These are phyloP conservation scores for Aureobasidium sp. DNA, from an alignment of 2,329 filamentous ascomycete genomes.

Conservation along the genomic window DNA sequence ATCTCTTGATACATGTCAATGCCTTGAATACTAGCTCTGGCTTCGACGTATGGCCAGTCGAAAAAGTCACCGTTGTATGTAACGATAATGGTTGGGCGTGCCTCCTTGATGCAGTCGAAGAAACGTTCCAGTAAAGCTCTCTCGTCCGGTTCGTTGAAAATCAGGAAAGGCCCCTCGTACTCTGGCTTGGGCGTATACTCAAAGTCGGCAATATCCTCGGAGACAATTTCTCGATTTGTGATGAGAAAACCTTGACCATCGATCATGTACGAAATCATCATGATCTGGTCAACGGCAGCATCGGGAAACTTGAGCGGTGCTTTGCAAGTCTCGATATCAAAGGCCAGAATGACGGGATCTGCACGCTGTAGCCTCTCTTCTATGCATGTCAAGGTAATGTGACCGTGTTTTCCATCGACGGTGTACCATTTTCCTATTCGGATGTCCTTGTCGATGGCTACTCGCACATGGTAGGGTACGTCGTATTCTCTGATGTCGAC, in stretches of 20 bases:
- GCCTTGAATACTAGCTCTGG: conserved; percentile 83
- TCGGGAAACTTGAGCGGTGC: conserved; percentile 95
- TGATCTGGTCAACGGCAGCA: conserved; percentile 87
- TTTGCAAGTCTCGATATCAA: conserved; percentile 97
- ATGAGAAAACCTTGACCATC: conserved; percentile 97
- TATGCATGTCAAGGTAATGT: conserved; percentile 74
- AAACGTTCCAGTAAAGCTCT: conserved; percentile 83
- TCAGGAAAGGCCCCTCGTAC: conserved; percentile 90
- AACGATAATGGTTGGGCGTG: conserved; percentile 89
- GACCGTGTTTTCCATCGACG: conserved; percentile 87
- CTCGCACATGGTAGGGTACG: conserved; percentile 97
- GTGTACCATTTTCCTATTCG: conserved; percentile 96
- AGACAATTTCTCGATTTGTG: conserved; percentile 95
- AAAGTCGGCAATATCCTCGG: conserved; percentile 94
- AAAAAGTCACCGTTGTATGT: conserved; percentile 99
- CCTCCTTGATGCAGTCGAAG: conserved; percentile 92
- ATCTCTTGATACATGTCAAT: conserved; percentile 99
- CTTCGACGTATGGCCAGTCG: conserved; percentile 98
- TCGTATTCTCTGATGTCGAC: conserved; percentile 99
- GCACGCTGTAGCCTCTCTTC: conserved; percentile 83
- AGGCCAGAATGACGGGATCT: conserved; percentile 97
- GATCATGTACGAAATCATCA: conserved; percentile 99
- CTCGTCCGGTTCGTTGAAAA: conserved; percentile 96
- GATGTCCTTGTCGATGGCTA: conserved; percentile 93
- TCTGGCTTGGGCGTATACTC: conserved; percentile 97